Evolutionary conservation across 1,284 basidiomycete genomes (phyloP).

Genomic region (Tetrapyrgos nigripes): DNA sequence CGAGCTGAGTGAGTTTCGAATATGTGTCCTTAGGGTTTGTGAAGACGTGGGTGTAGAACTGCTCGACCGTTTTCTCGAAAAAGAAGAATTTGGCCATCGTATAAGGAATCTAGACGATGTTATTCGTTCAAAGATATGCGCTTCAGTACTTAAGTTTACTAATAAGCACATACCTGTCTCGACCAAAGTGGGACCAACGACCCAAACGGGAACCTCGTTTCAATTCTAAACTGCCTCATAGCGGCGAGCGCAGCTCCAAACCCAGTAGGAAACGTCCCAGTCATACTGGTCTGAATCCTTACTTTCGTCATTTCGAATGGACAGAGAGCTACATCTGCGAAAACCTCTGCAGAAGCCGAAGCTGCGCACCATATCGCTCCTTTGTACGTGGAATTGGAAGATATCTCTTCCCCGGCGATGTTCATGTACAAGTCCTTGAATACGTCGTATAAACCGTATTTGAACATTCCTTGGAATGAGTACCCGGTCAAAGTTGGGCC

Average conservation of each 20-base stretch:
- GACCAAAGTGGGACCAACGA: slow-evolving; percentile 84
- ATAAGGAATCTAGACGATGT: slow-evolving; percentile 70
- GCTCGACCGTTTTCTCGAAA: slow-evolving; percentile 78
- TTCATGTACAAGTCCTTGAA: slow-evolving; percentile 95
- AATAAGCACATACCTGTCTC: slow-evolving; percentile 63
- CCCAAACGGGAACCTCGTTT: slow-evolving; percentile 82
- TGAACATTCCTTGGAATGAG: slow-evolving; percentile 95
- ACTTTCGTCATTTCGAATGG: slow-evolving; percentile 87
- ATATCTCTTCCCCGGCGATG: slow-evolving; percentile 81
- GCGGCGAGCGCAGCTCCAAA: slow-evolving; percentile 70
- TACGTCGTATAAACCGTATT: slow-evolving; percentile 93
- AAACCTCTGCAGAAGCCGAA: slow-evolving; percentile 93
- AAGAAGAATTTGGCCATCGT: slow-evolving; percentile 90
- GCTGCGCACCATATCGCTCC: slow-evolving; percentile 93
- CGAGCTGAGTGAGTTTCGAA: slow-evolving; percentile 74
- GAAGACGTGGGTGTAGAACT: slow-evolving; percentile 81
- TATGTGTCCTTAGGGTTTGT: slow-evolving; percentile 78
- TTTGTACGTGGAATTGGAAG: slow-evolving; percentile 80
- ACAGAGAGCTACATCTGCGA: slow-evolving; percentile 90
- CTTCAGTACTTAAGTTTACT: not conserved
- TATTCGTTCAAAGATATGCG: too few relatives aligned
- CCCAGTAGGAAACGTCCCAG: slow-evolving; percentile 74
- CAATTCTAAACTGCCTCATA: slow-evolving; percentile 66
- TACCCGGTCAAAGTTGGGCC: slow-evolving; percentile 93
- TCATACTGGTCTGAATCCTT: slow-evolving; percentile 79